phyloP scores from a whole-genome alignment of 257 asterid species.

The Solanum tacnaense region DNA sequence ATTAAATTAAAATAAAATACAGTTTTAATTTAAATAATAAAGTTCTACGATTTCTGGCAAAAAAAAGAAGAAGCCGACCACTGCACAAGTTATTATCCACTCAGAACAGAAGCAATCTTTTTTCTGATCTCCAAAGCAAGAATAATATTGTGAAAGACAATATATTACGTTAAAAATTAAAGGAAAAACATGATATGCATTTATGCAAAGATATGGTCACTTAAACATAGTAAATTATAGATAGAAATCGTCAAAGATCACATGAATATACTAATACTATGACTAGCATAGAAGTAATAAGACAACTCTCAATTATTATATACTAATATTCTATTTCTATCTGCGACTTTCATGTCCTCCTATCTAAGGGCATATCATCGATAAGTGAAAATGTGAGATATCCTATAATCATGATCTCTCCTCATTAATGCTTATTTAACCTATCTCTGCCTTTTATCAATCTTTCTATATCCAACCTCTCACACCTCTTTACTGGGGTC shows the following conservation, averaged over 20 bases:
- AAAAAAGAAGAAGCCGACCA: neutral
- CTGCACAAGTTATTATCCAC: neutral
- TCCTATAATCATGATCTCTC: neutral
- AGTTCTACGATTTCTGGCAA: neutral
- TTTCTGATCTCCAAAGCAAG: neutral
- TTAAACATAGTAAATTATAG: neutral
- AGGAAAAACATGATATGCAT: neutral
- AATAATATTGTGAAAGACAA: neutral
- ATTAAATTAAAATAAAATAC: neutral
- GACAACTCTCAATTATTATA: neutral
- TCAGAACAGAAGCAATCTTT: neutral
- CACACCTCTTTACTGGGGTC: neutral
- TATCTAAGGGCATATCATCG: neutral
- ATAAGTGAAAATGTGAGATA: neutral
- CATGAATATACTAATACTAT: neutral
- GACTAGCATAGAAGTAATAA: neutral
- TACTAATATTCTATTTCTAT: accelerated
- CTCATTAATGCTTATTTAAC: neutral
- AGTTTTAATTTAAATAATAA: neutral
- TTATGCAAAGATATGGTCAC: neutral
- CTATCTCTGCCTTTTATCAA: neutral
- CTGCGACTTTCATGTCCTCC: accelerated
- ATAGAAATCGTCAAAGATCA: too few relatives aligned
- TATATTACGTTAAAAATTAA: neutral
- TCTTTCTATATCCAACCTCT: neutral